Base-by-base conservation (phyloP, 2,329 filamentous ascomycete species). In the Ophiostoma triangulosporum region DNA sequence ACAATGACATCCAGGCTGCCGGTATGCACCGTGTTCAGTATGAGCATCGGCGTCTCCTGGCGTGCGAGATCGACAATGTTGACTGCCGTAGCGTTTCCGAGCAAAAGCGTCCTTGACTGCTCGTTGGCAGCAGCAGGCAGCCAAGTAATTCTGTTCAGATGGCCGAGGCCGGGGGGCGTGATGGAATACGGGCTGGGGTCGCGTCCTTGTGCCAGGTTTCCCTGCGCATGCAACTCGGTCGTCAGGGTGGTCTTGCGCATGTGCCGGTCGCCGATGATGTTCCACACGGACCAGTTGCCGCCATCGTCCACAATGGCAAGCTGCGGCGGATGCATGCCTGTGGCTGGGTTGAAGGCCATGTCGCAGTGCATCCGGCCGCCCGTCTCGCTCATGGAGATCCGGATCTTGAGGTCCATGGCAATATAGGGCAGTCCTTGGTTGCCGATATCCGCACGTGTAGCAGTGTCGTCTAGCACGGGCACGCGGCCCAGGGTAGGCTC, bases 281-380 rank as follows among this genome's bases (percentile, higher is more conserved):
- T 73, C 80, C 83, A 88, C 4, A 88, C 65, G 43, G 71, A 80
- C 86, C 85, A 90, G 54, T 69, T 71, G 1, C 84, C 84, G 32
- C 68, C 68, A 51, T 78, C 71, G 60, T 89, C 83, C 17, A 89
- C 70, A 26, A 88, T 70, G 15, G 74, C 81, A 51, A 89, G 67
- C 60, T 85, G 81, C 1, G 78, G 74, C 15, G 70, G 74, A 11
- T 70, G 67, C 64, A 68, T 77, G 58, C 55, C 68, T 5, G 62
- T 62, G 4, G 66, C 65, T 0, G 83, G 77, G 57, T 82, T 83
- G 63, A 89, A 86, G 0, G 76, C 66, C 3, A 85, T 70, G 64
- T 89, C 81, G 0, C 73, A 73, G 60, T 86, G 81, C 0, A 71
- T 62, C 29, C 66, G 68, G 1, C 75, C 76, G 1, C 77, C 80